These are phyloP conservation scores for Nemophila menziesii DNA, from an alignment of 257 asterid species.

Conservation along the genomic window DNA sequence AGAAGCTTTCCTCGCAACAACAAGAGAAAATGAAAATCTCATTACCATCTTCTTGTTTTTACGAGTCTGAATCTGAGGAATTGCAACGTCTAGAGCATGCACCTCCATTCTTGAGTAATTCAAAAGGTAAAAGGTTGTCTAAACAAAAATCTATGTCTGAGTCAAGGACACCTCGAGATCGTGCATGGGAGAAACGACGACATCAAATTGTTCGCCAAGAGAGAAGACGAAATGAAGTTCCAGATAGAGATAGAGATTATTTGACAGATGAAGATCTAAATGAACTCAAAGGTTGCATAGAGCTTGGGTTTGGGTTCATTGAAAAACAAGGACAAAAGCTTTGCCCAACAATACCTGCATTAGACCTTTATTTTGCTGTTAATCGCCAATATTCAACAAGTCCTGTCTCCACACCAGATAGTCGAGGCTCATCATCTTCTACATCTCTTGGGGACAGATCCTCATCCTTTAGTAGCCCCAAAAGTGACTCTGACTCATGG, in stretches of 20 bases:
- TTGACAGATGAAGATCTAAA: constrained; percentile 70
- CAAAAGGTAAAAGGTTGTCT: constrained; percentile 24
- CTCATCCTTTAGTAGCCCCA: constrained; percentile 20
- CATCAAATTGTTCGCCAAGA: constrained; percentile 35
- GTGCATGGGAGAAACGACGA: constrained; percentile 72
- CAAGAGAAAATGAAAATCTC: constrained; percentile 1
- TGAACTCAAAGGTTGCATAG: constrained; percentile 78
- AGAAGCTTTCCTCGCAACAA: constrained; percentile 2
- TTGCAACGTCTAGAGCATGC: constrained; percentile 50
- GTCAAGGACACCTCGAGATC: constrained; percentile 53
- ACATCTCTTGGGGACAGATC: constrained; percentile 18
- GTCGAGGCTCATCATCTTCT: constrained; percentile 21
- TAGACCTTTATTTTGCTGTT: constrained; percentile 74
- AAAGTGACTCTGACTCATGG: constrained; percentile 19
- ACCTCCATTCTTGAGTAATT: constrained; percentile 64
- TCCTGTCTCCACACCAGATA: constrained; percentile 28
- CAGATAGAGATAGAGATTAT: constrained; percentile 11
- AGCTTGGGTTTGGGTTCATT: constrained; percentile 75
- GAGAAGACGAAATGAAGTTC: constrained; percentile 13
- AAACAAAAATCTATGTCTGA: constrained; percentile 77
- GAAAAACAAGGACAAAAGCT: constrained; percentile 55
- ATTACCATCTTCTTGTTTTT: constrained; percentile 15
- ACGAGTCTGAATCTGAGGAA: constrained; percentile 48
- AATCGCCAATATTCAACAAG: constrained; percentile 42
- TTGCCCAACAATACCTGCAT: constrained; percentile 65